Percentiles rank a stretch among this genome's conserved stretches.
phyloP scores from a whole-genome alignment of 257 asterid species.

The Plantago major region DNA sequence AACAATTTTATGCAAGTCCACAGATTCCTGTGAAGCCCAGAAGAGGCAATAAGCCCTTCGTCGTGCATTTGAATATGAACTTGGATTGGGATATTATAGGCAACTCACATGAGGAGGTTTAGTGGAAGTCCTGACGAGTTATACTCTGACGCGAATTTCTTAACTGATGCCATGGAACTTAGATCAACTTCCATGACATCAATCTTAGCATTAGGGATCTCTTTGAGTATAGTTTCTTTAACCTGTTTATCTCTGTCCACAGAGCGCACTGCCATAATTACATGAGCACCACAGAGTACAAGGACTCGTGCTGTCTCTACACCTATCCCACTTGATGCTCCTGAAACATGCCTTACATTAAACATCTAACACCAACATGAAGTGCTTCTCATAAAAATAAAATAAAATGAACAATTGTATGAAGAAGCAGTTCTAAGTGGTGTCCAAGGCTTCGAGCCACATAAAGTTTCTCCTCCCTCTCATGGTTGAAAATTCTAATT shows the following conservation, averaged over 20 bases:
- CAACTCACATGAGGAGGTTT: conserved; percentile 56
- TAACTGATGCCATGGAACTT: conserved; percentile 42
- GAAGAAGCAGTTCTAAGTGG: not conserved
- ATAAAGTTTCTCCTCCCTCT: too few species aligned
- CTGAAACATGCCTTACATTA: conserved; percentile 25
- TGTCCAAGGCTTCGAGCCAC: too few species aligned
- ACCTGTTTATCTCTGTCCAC: conserved; percentile 33
- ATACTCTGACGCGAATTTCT: conserved; percentile 52
- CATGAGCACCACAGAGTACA: conserved; percentile 48
- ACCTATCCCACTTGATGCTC: conserved; percentile 77
- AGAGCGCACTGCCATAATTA: conserved; percentile 61
- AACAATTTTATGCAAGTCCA: not conserved
- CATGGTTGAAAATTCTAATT: not conserved
- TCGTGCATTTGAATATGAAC: not conserved
- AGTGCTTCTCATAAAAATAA: not conserved
- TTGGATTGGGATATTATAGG: not conserved
- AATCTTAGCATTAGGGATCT: conserved; percentile 44
- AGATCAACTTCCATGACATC: conserved; percentile 66
- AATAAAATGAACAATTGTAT: not conserved
- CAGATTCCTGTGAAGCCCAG: not conserved
- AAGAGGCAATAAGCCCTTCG: not conserved
- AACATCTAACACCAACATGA: not conserved
- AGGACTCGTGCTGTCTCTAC: conserved; percentile 51
- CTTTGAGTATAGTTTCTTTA: conserved; percentile 40
- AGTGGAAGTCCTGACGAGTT: conserved; percentile 39